These are phyloP conservation scores for Silene vulgaris DNA, from an alignment of 179 eudicot species.

Conservation along the genomic window DNA sequence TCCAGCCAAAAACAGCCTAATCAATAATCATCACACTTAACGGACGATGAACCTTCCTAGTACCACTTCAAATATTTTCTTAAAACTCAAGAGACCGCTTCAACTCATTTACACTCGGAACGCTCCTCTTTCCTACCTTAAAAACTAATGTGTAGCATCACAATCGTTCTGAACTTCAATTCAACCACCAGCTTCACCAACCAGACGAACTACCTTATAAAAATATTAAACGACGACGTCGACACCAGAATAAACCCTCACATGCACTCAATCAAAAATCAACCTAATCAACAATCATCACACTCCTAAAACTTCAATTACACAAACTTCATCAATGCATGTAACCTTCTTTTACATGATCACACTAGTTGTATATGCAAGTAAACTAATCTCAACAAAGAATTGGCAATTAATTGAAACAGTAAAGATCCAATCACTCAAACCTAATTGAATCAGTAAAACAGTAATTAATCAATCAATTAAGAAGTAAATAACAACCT, in stretches of 20 bases:
- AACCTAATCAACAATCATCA: not conserved
- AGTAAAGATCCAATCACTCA: constrained; percentile 7
- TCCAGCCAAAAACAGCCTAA: too few relatives aligned
- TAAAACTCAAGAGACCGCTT: too few relatives aligned
- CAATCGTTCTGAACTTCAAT: not conserved
- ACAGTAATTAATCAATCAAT: not conserved
- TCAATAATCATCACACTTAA: too few relatives aligned
- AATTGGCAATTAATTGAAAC: not conserved
- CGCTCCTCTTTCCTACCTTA: not conserved
- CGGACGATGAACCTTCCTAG: too few relatives aligned
- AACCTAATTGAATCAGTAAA: not conserved
- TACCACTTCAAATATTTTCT: too few relatives aligned
- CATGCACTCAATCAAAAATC: not conserved
- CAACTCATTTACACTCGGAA: too few relatives aligned
- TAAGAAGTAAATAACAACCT: constrained; percentile 34
- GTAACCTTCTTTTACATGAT: not conserved
- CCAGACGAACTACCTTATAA: not conserved
- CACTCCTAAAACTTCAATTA: not conserved
- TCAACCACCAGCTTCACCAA: not conserved
- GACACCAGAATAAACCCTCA: not conserved
- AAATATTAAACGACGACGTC: not conserved
- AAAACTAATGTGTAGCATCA: not conserved
- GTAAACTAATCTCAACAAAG: not conserved
- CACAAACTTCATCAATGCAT: not conserved
- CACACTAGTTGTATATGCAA: not conserved